Evolutionary conservation across 2,329 filamentous ascomycete species (phyloP), one percentile per base, ranked within the genome.

Genomic region (Epichloe glyceriae): DNA sequence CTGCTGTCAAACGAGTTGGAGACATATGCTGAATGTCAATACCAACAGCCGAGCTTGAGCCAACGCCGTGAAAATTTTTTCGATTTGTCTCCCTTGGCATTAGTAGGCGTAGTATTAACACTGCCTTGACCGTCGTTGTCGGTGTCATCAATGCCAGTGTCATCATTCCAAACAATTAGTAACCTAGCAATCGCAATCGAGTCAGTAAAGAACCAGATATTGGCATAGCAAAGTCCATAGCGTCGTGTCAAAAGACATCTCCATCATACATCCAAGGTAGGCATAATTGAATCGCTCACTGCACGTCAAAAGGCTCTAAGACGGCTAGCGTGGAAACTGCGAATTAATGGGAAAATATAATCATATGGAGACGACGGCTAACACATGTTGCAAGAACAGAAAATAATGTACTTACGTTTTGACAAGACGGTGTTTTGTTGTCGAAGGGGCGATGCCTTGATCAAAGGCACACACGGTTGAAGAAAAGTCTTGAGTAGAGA

Each of bases 251-350:
- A 41, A 50, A 12, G 39, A 33, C n/a, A 39, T 45, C 41, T 50
- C 41, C 7, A 45, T 50, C 48, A 50, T 50, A 50, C 48, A 50
- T 50, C 48, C 48, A 50, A 50, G 48, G 48, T 50, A 50, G 48
- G 48, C 48, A 50, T 50, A 50, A 44, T 50, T 44, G 5, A 39
- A 50, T 12, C 48, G 48, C 48, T 50, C 48, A 50, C 41, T 10
- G 48, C 40, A 44, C 41, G 48, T 50, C 48, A 50, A 50, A 50
- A 45, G 48, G 48, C 48, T 50, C 48, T 49, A 7, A 50, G 48
- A 50, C 48, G 41, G 41, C 48, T 50, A 50, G 48, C 48, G 48
- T 50, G 48, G 48, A 50, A 50, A 50, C 48, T 50, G 48, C 48
- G 48, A 50, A 50, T 50, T 44, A 44, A 37, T 33, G 38, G 48